Conservation (phyloP, 495 filamentous ascomycete genomes). For the Cercophora newfieldiana region DNA sequence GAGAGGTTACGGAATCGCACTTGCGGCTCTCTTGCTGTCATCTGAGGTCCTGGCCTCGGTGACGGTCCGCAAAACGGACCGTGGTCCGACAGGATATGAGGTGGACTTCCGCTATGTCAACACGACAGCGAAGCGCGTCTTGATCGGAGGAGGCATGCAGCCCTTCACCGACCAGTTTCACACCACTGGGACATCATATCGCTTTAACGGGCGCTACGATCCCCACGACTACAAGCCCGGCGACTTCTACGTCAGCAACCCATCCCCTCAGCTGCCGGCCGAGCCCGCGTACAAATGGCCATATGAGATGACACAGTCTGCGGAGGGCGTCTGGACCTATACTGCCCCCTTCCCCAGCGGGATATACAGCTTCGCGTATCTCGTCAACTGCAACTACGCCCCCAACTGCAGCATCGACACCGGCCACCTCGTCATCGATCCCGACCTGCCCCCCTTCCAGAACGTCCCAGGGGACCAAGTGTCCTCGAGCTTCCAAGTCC, state of each 20-base stretch:
- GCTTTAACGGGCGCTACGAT: slow-evolving; percentile 28
- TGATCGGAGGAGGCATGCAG: slow-evolving; percentile 34
- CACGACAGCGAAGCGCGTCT: slow-evolving; percentile 30
- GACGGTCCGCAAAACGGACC: slow-evolving; percentile 33
- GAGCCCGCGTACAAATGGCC: slow-evolving; percentile 31
- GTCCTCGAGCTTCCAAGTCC: slow-evolving; percentile 39
- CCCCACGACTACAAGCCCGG: slow-evolving; percentile 34
- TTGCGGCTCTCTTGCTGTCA: neutral
- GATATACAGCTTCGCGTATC: slow-evolving; percentile 34
- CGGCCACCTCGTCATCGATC: slow-evolving; percentile 36
- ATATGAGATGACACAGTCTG: slow-evolving; percentile 32
- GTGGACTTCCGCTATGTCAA: slow-evolving; percentile 38
- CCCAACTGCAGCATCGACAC: slow-evolving; percentile 37
- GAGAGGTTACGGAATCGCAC: neutral
- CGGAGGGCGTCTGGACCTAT: slow-evolving; percentile 34
- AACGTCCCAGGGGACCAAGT: slow-evolving; percentile 36
- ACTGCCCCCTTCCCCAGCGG: slow-evolving; percentile 35
- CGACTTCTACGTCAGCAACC: slow-evolving; percentile 33
- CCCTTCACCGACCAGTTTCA: slow-evolving; percentile 36
- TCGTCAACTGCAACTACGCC: slow-evolving; percentile 35
- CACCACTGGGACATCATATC: slow-evolving; percentile 26
- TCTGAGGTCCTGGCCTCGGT: slow-evolving; percentile 28
- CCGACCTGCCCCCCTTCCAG: slow-evolving; percentile 33
- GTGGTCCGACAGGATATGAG: slow-evolving; percentile 34
- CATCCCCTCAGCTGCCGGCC: slow-evolving; percentile 18